Conservation (phyloP, 2,329 filamentous ascomycete species). For the Myriangium duriaei region DNA sequence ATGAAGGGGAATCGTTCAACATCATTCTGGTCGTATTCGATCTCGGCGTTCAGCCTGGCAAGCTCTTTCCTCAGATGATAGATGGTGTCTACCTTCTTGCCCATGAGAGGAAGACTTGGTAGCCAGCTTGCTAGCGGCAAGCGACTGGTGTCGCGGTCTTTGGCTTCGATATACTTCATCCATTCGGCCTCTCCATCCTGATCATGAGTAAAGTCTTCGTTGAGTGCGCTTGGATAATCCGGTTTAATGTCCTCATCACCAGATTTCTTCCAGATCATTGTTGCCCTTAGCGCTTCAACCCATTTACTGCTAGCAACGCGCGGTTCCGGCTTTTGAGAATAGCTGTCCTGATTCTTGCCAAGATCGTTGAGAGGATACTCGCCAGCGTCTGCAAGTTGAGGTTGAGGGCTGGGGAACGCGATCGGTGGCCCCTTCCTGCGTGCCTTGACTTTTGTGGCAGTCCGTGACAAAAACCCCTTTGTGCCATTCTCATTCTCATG, state of each 20-base stretch:
- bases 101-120: slow-evolving; percentile 40
- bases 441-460: slow-evolving; percentile 5
- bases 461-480: not conserved
- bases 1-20: slow-evolving; percentile 79
- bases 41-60: slow-evolving; percentile 78
- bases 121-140: slow-evolving; percentile 60
- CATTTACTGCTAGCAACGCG: slow-evolving; percentile 17
- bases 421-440: slow-evolving; percentile 20
- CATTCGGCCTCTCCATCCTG: slow-evolving; percentile 57
- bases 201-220: slow-evolving; percentile 49
- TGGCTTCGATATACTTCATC: slow-evolving; percentile 69
- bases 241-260: slow-evolving; percentile 16
- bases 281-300: slow-evolving; percentile 15
- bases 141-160: slow-evolving; percentile 74
- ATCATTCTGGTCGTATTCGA: slow-evolving; percentile 76
- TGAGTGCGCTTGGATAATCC: slow-evolving; percentile 50
- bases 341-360: slow-evolving; percentile 6
- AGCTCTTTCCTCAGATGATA: slow-evolving; percentile 80
- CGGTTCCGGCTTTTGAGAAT: slow-evolving; percentile 11
- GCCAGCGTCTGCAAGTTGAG: slow-evolving; percentile 23
- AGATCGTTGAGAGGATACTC: slow-evolving; percentile 17
- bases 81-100: slow-evolving; percentile 89
- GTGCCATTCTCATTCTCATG: not conserved
- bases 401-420: slow-evolving; percentile 34
- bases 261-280: slow-evolving; percentile 21